Conservation (phyloP, 2,329 filamentous ascomycete genomes). For the Pseudogymnoascus sp. region DNA sequence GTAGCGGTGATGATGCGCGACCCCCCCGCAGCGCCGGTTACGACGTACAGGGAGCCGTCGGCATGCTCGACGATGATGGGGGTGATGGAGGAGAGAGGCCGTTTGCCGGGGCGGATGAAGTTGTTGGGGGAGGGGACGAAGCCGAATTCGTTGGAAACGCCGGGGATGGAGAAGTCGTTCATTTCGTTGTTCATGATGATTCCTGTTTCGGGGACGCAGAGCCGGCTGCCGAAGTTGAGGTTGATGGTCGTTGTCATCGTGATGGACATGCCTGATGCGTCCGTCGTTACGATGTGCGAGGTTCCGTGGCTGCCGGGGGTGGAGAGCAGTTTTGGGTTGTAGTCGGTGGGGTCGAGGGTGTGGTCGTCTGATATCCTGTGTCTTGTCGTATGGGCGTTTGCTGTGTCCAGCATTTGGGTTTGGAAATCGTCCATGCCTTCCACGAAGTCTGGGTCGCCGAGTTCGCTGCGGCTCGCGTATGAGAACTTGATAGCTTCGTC, state of each 20-base stretch:
- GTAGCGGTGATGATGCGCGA: conserved; percentile 76
- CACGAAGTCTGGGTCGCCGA: conserved; percentile 78
- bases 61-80: conserved; percentile 66
- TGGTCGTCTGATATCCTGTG: conserved; percentile 60
- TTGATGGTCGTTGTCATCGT: conserved; percentile 84
- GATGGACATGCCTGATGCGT: conserved; percentile 65
- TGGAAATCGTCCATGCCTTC: conserved; percentile 55
- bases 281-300: conserved; percentile 63
- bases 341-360: conserved; percentile 65
- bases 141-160: conserved; percentile 69
- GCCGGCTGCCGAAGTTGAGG: conserved; percentile 68
- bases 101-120: conserved; percentile 71
- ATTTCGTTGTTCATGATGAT: conserved; percentile 48
- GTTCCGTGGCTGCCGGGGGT: conserved; percentile 64
- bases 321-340: conserved; percentile 61
- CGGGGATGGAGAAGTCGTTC: conserved; percentile 82
- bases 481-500: conserved; percentile 86
- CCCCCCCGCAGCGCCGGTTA: conserved; percentile 70
- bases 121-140: conserved; percentile 74
- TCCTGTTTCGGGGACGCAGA: conserved; percentile 67
- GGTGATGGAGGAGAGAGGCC: conserved; percentile 74
- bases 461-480: conserved; percentile 67
- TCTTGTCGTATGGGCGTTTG: conserved; percentile 51
- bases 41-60: conserved; percentile 57
- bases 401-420: conserved; percentile 53